Evolutionary conservation across 1,139 yeast species (phyloP).

Genomic region (Lodderomyces margitis): DNA sequence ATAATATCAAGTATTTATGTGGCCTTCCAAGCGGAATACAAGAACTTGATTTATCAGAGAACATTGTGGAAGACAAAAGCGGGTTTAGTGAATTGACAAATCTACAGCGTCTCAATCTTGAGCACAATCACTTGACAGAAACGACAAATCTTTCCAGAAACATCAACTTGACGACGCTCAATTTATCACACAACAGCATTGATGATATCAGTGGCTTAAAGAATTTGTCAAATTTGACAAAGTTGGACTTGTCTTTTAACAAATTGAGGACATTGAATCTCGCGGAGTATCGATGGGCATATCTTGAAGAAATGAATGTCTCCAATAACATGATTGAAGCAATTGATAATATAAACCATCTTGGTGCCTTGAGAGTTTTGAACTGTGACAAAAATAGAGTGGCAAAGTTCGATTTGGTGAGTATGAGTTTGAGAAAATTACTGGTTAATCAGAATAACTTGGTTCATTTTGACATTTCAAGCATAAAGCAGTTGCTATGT

Average conservation of each 20-base stretch:
- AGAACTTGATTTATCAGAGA: conserved; percentile 35
- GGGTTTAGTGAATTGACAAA: conserved; percentile 40
- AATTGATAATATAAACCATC: conserved; percentile 30
- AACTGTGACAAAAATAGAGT: conserved; percentile 46
- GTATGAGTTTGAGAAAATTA: conserved; percentile 38
- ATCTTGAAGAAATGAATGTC: conserved; percentile 45
- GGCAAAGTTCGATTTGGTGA: conserved; percentile 20
- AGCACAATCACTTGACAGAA: conserved; percentile 36
- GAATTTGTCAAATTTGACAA: conserved; percentile 37
- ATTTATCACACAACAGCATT: conserved; percentile 32
- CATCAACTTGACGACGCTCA: conserved; percentile 38
- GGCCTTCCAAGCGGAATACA: conserved; percentile 46
- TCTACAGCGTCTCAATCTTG: conserved; percentile 44
- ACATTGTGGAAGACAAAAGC: conserved; percentile 41
- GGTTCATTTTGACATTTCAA: conserved; percentile 26
- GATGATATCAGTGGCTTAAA: conserved; percentile 37
- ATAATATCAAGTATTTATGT: conserved; percentile 42
- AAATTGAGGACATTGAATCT: conserved; percentile 42
- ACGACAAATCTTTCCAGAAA: conserved; percentile 31
- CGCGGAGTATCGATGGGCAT: conserved; percentile 29
- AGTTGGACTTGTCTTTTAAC: conserved; percentile 45
- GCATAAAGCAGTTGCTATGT: conserved; percentile 40
- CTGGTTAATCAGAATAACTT: conserved; percentile 42
- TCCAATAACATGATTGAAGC: conserved; percentile 36
- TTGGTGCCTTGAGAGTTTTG: conserved; percentile 37